These are phyloP conservation scores for Penicillium sp. DNA, from an alignment of 2,329 filamentous ascomycete genomes.

Conservation along the genomic window DNA sequence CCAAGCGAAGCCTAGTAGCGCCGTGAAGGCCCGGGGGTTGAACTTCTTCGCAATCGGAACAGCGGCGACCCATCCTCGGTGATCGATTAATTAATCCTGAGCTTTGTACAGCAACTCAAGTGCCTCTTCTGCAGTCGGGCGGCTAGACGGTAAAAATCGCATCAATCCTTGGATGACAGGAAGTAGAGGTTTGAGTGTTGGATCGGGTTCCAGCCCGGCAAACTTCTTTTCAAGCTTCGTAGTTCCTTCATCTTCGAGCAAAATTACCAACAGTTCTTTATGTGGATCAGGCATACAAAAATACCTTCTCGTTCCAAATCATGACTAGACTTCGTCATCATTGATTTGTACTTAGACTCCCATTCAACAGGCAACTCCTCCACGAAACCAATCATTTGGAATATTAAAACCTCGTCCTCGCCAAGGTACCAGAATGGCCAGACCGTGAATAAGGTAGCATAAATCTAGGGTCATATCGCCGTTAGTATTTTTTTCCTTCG, in stretches of 20 bases:
- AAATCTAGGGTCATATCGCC: conserved; percentile 16
- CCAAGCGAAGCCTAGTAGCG: too few relatives aligned
- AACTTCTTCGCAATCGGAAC: too few relatives aligned
- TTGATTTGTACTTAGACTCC: conserved; percentile 21
- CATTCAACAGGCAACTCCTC: conserved; percentile 21
- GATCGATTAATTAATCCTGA: too few relatives aligned
- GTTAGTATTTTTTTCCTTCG: conserved; percentile 1
- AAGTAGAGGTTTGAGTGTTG: conserved; percentile 15
- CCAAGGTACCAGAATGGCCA: conserved; percentile 21
- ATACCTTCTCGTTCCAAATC: conserved; percentile 4
- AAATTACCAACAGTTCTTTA: conserved; percentile 11
- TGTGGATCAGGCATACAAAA: not conserved
- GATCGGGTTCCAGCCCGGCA: conserved; percentile 7
- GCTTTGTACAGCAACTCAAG: conserved; percentile 11
- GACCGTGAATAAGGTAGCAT: conserved; percentile 21
- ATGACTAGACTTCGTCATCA: conserved; percentile 4
- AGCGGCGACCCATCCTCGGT: too few relatives aligned
- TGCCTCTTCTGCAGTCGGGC: conserved; percentile 19
- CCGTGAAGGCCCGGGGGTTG: too few relatives aligned
- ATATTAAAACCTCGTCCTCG: conserved; percentile 15
- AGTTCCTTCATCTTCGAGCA: conserved; percentile 6
- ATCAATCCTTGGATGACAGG: conserved; percentile 25
- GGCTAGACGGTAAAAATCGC: conserved; percentile 23
- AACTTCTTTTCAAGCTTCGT: conserved; percentile 21
- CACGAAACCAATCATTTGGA: conserved; percentile 26